Percentiles rank a stretch among this genome's conserved stretches.
These are phyloP conservation scores for Ramularia endophylla DNA, from an alignment of 2,329 filamentous ascomycete species.

Conservation along the genomic window DNA sequence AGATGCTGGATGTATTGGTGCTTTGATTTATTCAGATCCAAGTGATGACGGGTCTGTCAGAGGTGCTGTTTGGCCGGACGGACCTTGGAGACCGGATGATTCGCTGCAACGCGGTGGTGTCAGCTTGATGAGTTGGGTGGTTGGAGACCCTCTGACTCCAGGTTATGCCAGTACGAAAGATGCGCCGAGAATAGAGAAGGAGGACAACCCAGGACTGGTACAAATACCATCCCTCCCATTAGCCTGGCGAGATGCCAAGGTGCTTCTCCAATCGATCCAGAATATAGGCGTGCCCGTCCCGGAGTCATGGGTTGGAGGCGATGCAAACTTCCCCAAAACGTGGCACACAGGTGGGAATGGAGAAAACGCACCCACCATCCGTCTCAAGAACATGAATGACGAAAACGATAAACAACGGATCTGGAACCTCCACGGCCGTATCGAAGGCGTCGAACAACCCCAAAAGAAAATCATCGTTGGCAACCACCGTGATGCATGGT, in stretches of 20 bases:
- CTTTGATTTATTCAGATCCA: conserved; percentile 89
- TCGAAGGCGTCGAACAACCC: conserved; percentile 75
- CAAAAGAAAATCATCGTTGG: conserved; percentile 84
- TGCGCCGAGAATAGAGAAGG: conserved; percentile 59
- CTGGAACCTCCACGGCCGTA: conserved; percentile 84
- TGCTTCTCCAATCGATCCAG: conserved; percentile 67
- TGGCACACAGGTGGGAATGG: conserved; percentile 68
- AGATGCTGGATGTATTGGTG: conserved; percentile 76
- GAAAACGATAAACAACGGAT: conserved; percentile 77
- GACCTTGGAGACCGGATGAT: conserved; percentile 73
- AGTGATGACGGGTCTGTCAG: conserved; percentile 72
- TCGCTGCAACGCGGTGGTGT: conserved; percentile 79
- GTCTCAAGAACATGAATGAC: conserved; percentile 80
- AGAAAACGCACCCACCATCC: conserved; percentile 56
- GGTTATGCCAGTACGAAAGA: conserved; percentile 70
- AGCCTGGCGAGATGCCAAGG: conserved; percentile 81
- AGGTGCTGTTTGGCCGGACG: conserved; percentile 68
- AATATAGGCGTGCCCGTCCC: conserved; percentile 67
- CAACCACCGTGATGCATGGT: conserved; percentile 90
- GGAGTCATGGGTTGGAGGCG: conserved; percentile 67
- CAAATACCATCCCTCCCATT: conserved; percentile 87
- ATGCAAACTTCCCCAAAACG: conserved; percentile 54
- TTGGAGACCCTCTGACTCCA: conserved; percentile 89
- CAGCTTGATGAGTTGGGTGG: conserved; percentile 70
- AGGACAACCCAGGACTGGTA: conserved; percentile 66